phyloP scores from a whole-genome alignment of 1,284 basidiomycete genomes.

The Volvariella volvacea region DNA sequence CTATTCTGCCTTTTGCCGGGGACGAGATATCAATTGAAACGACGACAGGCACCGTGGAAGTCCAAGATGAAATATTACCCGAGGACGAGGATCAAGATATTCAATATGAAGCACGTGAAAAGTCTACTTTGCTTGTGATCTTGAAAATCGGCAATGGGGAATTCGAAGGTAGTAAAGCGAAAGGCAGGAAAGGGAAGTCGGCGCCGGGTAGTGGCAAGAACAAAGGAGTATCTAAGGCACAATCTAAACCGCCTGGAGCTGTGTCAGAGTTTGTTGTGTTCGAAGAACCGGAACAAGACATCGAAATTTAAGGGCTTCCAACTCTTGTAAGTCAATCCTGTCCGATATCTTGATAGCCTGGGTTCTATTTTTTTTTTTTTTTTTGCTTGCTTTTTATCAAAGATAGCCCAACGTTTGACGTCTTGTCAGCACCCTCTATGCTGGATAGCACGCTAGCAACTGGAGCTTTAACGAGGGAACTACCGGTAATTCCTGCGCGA shows the following conservation, averaged over 20 bases:
- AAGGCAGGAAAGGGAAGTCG: slow-evolving; percentile 7
- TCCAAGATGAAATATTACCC: slow-evolving; percentile 74
- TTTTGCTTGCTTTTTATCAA: too few relatives aligned
- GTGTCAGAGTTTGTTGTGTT: slow-evolving; percentile 14
- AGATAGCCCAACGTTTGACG: too few relatives aligned
- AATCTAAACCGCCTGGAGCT: background rate
- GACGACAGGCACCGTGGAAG: slow-evolving; percentile 68
- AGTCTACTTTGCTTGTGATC: slow-evolving; percentile 54
- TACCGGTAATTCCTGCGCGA: too few relatives aligned
- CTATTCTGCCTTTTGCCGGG: slow-evolving; percentile 62
- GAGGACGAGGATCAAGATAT: slow-evolving; percentile 73
- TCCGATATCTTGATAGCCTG: too few relatives aligned
- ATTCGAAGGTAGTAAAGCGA: slow-evolving; percentile 24
- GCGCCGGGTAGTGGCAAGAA: slow-evolving; percentile 2
- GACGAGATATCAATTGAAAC: slow-evolving; percentile 66
- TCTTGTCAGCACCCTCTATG: too few relatives aligned
- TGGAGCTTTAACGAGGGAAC: too few relatives aligned
- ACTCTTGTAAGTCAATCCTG: background rate
- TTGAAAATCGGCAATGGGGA: slow-evolving; percentile 58
- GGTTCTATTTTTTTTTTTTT: too few relatives aligned
- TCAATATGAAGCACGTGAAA: slow-evolving; percentile 55
- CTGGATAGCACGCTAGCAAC: too few relatives aligned
- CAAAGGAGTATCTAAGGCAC: slow-evolving; percentile 1
- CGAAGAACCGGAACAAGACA: slow-evolving; percentile 32
- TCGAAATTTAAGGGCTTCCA: background rate